Base-by-base conservation (phyloP, 2,329 filamentous ascomycete species). In the Calonectria leucothoes region DNA sequence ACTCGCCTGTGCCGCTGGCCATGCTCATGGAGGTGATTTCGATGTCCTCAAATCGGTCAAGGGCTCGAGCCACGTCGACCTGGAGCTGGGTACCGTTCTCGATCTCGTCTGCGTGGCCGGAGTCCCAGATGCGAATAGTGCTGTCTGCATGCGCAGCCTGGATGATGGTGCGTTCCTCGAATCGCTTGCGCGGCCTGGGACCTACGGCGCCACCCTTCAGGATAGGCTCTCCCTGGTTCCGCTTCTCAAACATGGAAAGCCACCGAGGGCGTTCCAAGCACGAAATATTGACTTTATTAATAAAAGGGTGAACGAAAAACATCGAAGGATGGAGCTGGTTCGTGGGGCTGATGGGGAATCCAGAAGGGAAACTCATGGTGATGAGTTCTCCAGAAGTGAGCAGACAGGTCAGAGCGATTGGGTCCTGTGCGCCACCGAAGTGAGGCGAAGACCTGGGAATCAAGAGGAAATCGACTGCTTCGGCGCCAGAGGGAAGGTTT, bases 251-350 rank as follows among this genome's bases (percentile, higher is more conserved):
- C 92, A 98, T 93, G 5, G 95, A 94, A 17, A 98, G 89, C 97
- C 97, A 99, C 75, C 93, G 90, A 10, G 92, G 92, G 33, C 97
- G 91, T 61, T 95, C 93, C 14, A 98, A 88, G 15, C 91, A 90
- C 12, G 94, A 90, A n/a, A 97, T 88, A 20, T 91, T 89, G 66
- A 94, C 88, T 65, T 92, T 92, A 68, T 91, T 94, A 71, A 97
- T 91, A 82, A 98, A 98, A 0, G 97, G 97, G 81, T 98, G 95
- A 8, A 98, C 93, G 75, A 98, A 94, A 1, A 94, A 94, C 57
- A 98, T 86, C 3, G 94, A 98, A 0, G 96, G 91, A 80, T 98
- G 96, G 7, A 99, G 89, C 84, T 98, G 95, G 80, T 98, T 98
- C 5, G 96, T 98, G 1, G 97, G 95, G 33, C 93, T 94, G 69